Conservation (phyloP, 1,284 basidiomycete species). For the Stygiomarasmius scandens region DNA sequence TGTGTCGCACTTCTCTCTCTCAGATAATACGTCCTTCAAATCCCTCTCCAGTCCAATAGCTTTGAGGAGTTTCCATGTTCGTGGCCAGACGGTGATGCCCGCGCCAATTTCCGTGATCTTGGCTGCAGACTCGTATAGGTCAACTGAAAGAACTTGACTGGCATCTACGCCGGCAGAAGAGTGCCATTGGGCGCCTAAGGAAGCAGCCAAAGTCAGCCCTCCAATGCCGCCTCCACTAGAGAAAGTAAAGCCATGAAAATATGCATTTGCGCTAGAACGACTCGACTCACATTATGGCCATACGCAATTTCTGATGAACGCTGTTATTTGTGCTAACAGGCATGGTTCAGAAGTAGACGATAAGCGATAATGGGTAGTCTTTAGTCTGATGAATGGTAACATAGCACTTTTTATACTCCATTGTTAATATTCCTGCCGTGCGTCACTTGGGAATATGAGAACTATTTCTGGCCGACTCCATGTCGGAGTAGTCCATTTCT, state of each 20-base stretch:
- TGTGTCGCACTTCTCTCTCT: conserved; percentile 4
- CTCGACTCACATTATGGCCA: conserved; percentile 11
- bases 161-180: conserved; percentile 1
- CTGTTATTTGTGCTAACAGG: neutral
- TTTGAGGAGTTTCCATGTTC: conserved; percentile 26
- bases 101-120: conserved; percentile 28
- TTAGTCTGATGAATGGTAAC: too few species aligned
- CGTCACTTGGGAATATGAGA: too few species aligned
- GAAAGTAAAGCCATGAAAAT: too few species aligned
- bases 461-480: too few species aligned
- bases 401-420: too few species aligned
- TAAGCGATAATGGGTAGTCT: too few species aligned
- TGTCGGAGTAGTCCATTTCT: too few species aligned
- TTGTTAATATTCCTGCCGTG: too few species aligned
- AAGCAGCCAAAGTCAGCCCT: conserved; percentile 25
- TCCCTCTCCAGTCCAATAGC: conserved; percentile 23
- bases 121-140: conserved; percentile 26
- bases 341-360: too few species aligned
- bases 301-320: conserved; percentile 2
- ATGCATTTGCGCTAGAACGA: too few species aligned
- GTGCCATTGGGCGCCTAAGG: conserved; percentile 15
- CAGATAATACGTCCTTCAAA: conserved; percentile 18
- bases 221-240: conserved; percentile 29
- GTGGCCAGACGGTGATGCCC: conserved; percentile 29
- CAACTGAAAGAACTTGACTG: conserved; percentile 11